These are phyloP conservation scores for Acmispon strigosus DNA, from an alignment of 306 rosid genomes.

Conservation along the genomic window DNA sequence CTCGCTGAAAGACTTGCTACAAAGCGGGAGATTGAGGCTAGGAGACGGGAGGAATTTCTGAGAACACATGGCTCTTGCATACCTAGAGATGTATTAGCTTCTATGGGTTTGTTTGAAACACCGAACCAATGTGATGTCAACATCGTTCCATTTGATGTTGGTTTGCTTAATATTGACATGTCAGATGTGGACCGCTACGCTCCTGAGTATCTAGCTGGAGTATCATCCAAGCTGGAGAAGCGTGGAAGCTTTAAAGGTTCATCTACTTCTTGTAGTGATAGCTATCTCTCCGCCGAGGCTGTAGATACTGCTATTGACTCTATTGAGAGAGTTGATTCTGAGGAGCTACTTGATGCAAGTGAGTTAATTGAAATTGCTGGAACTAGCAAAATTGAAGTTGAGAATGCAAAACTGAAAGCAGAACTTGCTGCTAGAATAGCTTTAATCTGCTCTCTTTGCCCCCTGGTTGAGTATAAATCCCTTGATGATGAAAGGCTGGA, in stretches of 20 bases:
- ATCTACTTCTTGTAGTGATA: conserved; percentile 34
- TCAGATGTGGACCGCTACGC: conserved; percentile 71
- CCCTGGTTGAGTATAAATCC: conserved; percentile 44
- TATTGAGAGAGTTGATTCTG: conserved; percentile 43
- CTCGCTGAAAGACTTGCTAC: conserved; percentile 80
- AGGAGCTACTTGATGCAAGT: conserved; percentile 55
- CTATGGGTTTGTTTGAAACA: conserved; percentile 73
- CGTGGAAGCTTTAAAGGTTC: conserved; percentile 49
- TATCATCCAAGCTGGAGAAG: conserved; percentile 53
- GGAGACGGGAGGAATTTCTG: conserved; percentile 71
- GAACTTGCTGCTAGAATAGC: conserved; percentile 86
- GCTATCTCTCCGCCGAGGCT: conserved; percentile 47
- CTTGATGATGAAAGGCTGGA: conserved; percentile 62
- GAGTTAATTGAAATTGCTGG: conserved; percentile 87
- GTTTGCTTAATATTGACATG: conserved; percentile 74
- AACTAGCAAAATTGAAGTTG: conserved; percentile 89
- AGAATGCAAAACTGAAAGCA: conserved; percentile 88
- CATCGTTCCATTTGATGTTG: conserved; percentile 71
- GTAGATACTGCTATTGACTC: conserved; percentile 37
- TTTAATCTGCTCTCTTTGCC: conserved; percentile 52
- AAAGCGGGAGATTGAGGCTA: conserved; percentile 66
- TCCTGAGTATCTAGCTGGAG: conserved; percentile 60
- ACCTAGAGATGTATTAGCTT: conserved; percentile 67
- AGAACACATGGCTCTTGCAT: conserved; percentile 49
- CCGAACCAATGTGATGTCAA: conserved; percentile 87